A percentile compares a stretch with the other conserved stretches of the same genome.
Conservation (phyloP, 2,329 filamentous ascomycete species). For the Seiridium unicorne region DNA sequence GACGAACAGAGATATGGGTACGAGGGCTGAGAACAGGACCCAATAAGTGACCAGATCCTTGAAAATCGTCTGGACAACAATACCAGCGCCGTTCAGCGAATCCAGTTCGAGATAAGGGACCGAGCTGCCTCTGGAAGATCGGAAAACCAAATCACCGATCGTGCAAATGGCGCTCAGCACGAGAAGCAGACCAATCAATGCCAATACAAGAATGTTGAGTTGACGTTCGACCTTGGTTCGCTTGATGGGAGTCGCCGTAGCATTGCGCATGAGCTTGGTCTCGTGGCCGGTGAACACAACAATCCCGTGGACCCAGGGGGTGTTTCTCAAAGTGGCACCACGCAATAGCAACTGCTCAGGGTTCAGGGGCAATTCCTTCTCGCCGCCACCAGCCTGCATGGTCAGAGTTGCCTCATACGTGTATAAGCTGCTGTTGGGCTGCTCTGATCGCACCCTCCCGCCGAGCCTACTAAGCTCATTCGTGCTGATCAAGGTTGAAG, state of each 20-base stretch:
- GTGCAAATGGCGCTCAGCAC: conserved; percentile 86
- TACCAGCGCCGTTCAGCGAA: conserved; percentile 50
- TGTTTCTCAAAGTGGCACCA: conserved; percentile 92
- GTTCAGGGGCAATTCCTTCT: conserved; percentile 86
- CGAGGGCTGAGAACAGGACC: conserved; percentile 94
- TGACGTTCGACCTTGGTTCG: conserved; percentile 92
- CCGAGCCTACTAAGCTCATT: conserved; percentile 82
- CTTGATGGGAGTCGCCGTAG: conserved; percentile 95
- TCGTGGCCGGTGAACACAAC: conserved; percentile 98
- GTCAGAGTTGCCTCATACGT: conserved; percentile 97
- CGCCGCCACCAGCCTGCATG: conserved; percentile 83
- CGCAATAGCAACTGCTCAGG: conserved; percentile 91
- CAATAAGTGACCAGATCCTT: conserved; percentile 97
- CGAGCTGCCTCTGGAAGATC: conserved; percentile 59
- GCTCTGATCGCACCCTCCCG: conserved; percentile 87
- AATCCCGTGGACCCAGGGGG: conserved; percentile 92
- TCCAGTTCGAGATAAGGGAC: conserved; percentile 73
- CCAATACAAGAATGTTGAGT: conserved; percentile 89
- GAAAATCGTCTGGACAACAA: conserved; percentile 76
- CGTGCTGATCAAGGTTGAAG: conserved; percentile 80
- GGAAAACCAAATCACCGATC: conserved; percentile 82
- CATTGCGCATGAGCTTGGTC: conserved; percentile 98
- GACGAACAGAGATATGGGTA: conserved; percentile 96
- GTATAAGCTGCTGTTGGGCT: conserved; percentile 97
- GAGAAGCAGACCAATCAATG: conserved; percentile 82